Base-by-base conservation (phyloP, 345 rosid genomes). In the Litchi chinensis region DNA sequence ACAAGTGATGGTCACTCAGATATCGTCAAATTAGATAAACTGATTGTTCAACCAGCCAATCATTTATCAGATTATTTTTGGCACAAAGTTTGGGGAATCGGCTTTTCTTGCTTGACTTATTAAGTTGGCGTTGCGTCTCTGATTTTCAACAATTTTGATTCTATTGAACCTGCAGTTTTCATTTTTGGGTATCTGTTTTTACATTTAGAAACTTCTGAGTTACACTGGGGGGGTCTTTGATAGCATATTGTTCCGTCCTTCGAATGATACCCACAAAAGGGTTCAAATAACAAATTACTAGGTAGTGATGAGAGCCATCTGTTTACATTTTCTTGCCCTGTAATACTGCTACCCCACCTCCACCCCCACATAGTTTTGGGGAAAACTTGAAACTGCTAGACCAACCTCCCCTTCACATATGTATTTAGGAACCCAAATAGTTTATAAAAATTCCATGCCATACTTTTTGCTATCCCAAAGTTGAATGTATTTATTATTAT, bases 121-220 rank as follows among this genome's bases (percentile, higher is more conserved):
- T 54, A 32, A 26, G 39, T 46, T 11, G 71, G 66, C 44, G n/a
- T 50, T 65, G 67, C 13, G 46, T 70, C 79, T 81, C 73, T 65
- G 75, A 76, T 84, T 76, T 68, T 62, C 68, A 82, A 77, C 86
- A 82, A 80, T 89, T 90, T 89, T 89, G 87, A 80, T 86, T 74
- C 50, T 54, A 78, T 69, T 37, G 46, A 70, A 76, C 79, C 28
- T 73, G 37, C 19, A 77, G 50, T 80, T 68, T 21, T 65, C 70
- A 48, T 68, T 37, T 74, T 60, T 39, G 71, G 68, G 70, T 52
- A 5, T 73, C 37, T 37, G 52, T 52, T 24, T 57, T 54, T 22
- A 18, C 26, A 24, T 50, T 65, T 46, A 57, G 0, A 37, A 72
- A 63, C 44, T 28, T 67, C 68, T 26, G 32, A 37, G 74, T 60